Base-by-base conservation (phyloP, 805 yeast species). In the Zygotorulaspora danielsina region DNA sequence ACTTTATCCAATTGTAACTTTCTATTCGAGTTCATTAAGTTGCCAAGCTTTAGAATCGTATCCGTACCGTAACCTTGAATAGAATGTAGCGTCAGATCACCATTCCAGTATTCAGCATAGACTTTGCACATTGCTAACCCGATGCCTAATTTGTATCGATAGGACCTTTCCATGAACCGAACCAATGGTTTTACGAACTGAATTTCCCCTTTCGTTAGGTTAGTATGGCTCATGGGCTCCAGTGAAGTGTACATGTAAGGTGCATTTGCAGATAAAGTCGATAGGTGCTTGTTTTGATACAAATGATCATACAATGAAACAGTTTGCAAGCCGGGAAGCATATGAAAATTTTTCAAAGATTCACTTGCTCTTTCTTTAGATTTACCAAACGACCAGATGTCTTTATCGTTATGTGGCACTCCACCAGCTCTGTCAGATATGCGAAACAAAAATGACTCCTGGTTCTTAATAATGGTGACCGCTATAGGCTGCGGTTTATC, bases 21-120 rank as follows among this genome's bases (percentile, higher is more conserved):
- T 41, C 76, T 81, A 19, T 76, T 73, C 49, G 76, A 73, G 36
- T 73, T 70, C 30, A 96, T 96, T 41, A 87, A 71, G 58, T 86
- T 84, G 20, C 88, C 82, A 43, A 90, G 66, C 21, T 82, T 78
- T 54, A 93, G 65, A 44, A 82, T 81, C 0, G 90, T 88, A 56
- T 90, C 98, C 25, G 93, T 79, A 2, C 98, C 98, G 51, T 82
- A 86, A 2, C 96, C 97, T 44, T 87, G 90, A 36, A 90, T 66
- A 0, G 94, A 81, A 50, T 81, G 81, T 72, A 90, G 76, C 43
- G 79, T 81, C 36, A 90, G 63, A 36, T 82, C 84, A 5, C 97
- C 97, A 51, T 89, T 93, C 97, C 97, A 90, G 62, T 90, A 90
- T 52, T 90, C 97, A 0, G 95, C 86, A 57, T 90, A 90, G 0